Evolutionary conservation across 331 rosid species (phyloP).

Genomic region (Telfairia occidentalis): DNA sequence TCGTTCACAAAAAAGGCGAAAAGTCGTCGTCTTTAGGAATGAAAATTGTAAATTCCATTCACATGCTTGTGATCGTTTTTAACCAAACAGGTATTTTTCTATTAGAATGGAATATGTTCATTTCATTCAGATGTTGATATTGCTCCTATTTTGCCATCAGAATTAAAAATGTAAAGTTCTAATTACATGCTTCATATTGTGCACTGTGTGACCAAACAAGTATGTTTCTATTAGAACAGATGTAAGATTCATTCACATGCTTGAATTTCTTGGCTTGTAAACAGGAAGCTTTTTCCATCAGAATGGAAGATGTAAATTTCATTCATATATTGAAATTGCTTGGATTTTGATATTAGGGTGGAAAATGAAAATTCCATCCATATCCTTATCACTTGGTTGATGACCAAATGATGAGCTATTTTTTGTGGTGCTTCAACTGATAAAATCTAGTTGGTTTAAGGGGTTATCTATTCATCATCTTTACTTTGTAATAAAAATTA

Average conservation of each 20-base stretch:
- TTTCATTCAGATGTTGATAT: neutral
- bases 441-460: neutral
- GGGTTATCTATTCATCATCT: neutral
- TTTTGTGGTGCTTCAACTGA: neutral
- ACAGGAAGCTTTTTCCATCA: neutral
- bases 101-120: neutral
- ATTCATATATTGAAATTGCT: neutral
- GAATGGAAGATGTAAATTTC: neutral
- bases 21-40: neutral
- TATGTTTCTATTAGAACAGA: too few species aligned
- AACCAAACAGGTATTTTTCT: neutral
- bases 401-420: neutral
- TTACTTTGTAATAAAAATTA: neutral
- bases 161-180: neutral
- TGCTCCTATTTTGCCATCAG: neutral
- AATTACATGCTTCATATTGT: too few species aligned
- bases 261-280: too few species aligned
- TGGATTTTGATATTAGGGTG: neutral
- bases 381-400: neutral
- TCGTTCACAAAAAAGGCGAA: neutral
- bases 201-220: too few species aligned
- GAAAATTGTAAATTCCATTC: neutral
- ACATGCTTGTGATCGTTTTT: neutral
- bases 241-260: too few species aligned
- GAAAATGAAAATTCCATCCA: neutral